Conservation (phyloP, 2,329 filamentous ascomycete species). For the Cercospora sp. region DNA sequence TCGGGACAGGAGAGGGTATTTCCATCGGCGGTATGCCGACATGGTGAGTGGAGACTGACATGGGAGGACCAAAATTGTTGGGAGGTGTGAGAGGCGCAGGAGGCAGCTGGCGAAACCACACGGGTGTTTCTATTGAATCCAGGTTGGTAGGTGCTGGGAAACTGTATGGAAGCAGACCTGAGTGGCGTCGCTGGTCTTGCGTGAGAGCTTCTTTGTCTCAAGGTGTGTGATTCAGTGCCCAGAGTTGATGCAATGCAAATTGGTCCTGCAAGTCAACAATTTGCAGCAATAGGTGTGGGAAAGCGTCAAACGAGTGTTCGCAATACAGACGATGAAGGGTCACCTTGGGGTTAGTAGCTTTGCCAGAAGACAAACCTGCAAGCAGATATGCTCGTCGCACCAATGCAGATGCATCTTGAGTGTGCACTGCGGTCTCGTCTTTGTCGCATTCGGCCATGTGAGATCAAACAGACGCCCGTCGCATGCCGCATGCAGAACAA, state of each 20-base stretch:
- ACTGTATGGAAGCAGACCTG: neutral
- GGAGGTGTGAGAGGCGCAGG: constrained; percentile 25
- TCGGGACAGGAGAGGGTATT: constrained; percentile 33
- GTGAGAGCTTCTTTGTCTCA: constrained; percentile 20
- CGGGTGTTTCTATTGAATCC: constrained; percentile 36
- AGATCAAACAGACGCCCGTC: constrained; percentile 13
- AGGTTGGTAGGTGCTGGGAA: constrained; percentile 24
- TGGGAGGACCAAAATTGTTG: constrained; percentile 22
- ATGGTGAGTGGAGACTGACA: constrained; percentile 28
- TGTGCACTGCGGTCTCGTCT: constrained; percentile 19
- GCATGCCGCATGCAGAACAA: constrained; percentile 23
- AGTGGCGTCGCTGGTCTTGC: constrained; percentile 3
- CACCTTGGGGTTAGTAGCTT: constrained; percentile 4
- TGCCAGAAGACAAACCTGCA: constrained; percentile 20
- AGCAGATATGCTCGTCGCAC: constrained; percentile 24
- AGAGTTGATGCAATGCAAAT: neutral
- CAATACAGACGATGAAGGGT: neutral
- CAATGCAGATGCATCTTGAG: constrained; percentile 20
- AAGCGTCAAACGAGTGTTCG: neutral
- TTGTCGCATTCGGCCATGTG: constrained; percentile 29
- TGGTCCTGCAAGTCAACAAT: neutral
- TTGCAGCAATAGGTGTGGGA: neutral
- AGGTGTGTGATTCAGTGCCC: neutral
- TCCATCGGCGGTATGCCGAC: constrained; percentile 33
- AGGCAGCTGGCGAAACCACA: constrained; percentile 36